Evolutionary conservation across 2,329 filamentous ascomycete species (phyloP), one percentile per base, ranked within the genome.

Genomic region (Kalmusia sp.): DNA sequence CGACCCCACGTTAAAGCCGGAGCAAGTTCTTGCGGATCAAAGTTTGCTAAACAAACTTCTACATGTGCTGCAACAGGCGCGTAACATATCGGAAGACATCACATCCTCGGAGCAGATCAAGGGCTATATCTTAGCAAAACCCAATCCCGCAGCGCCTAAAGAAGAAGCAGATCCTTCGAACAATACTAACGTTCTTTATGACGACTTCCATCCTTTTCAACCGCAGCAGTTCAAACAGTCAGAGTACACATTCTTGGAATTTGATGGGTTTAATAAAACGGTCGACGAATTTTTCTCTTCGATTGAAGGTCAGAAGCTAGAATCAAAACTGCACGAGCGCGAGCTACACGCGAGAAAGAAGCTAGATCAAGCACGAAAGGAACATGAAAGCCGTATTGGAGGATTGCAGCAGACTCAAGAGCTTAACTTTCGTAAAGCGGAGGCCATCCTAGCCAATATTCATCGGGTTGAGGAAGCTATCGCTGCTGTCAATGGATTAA

Each of bases 231-330:
- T 96, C 57, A 85, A 87, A 57, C 86, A 92, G 51, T 78, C 86
- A 0, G 77, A 81, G 0, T 84, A 88, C 21, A 83, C 85, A 3
- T 85, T 96, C 14, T 69, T 98, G 11, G 85, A 91, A 49, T 92
- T 93, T 61, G 84, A 91, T 6, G 89, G 87, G 8, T 98, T 96
- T 79, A 97, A 97, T 73, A 90, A 89, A 68, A 95, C 92, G 0
- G 92, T 96, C 0, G 95, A 99, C 69, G 91, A 96, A 62, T 99
- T 97, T 78, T 98, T 96, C 73, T 98, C 95, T 0, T 98, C 93
- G 0, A 85, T 98, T 22, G 95, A 99, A 76, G 92, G 93, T 0
- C 93, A 97, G 71, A 96, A 91, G 70, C 81, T 98, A 1, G 90
- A 96, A 72, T 96, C 91, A 1, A 84, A 87, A 48, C 77, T 98